Evolutionary conservation across 129 eudicot species (phyloP), one percentile per base, ranked within the genome.

Genomic region (Glebionis coronaria): DNA sequence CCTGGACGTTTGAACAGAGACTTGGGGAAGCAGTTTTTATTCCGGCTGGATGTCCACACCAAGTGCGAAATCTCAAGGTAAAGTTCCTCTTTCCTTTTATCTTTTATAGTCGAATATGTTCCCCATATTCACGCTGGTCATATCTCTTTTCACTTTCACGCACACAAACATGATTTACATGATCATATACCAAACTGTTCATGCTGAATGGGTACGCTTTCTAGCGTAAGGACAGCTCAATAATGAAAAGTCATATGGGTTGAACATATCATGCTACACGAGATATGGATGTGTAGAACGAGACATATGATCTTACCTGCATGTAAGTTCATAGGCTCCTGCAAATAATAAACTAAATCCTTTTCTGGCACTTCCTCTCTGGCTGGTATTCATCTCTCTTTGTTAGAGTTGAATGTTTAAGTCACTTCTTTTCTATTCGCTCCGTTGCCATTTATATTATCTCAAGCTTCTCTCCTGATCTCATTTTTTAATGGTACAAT

Each of bases 31-130:
- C 98, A 15, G 98, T 92, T 54, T 92, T 92, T 57, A 92, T 92
- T 74, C 98, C 98, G 61, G 96, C 98, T 28, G 98, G 98, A 11
- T 91, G 98, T 76, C 98, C 98, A 27, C 98, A 88, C 70, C 98
- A 91, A 83, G 98, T 91, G 70, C 78, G 98, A 12, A 91, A 91
- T 82, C 88, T 88, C 42, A 85, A 91, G 88, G 96, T 91, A 73
- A 75, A 40, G 16, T 60, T 67, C 45, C 64, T 72, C 64, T 16
- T 9, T 51, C 23, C 19, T 23, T 51, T 23, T 28, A 40, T 62
- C 63, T 51, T 72, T 16, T 40, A 9, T 20, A 21, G 10, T 6
- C 12, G 16, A 6, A 3, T 38, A 51, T 31, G 9, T 9, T 23
- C 12, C 45, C 52, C 28, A 16, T 45, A 35, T 44, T 10, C 44